phyloP scores from a whole-genome alignment of 805 yeast species.

The Ogataea polymorpha region DNA sequence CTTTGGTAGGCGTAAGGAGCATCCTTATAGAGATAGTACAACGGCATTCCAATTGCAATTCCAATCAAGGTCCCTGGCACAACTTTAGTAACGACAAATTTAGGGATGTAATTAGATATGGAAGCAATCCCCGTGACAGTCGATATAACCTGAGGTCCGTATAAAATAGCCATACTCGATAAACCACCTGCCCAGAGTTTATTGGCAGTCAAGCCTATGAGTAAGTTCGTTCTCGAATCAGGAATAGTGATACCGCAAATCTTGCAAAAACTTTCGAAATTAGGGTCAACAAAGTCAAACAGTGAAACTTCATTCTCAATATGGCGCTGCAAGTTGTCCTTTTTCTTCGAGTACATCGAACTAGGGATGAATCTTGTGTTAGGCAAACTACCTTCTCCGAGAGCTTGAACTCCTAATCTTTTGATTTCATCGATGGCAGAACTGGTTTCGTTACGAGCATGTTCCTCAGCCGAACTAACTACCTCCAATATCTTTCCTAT shows the following conservation, averaged over 20 bases:
- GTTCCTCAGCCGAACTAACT: constrained; percentile 62
- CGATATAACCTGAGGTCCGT: constrained; percentile 30
- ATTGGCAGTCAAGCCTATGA: constrained; percentile 20
- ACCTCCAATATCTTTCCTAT: constrained; percentile 61
- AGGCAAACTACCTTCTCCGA: constrained; percentile 59
- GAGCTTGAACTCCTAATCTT: constrained; percentile 54
- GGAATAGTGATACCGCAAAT: constrained; percentile 33
- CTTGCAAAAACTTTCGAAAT: constrained; percentile 54
- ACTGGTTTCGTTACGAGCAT: constrained; percentile 61
- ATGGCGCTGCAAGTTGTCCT: constrained; percentile 57
- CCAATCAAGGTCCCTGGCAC: constrained; percentile 33
- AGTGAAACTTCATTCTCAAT: constrained; percentile 59
- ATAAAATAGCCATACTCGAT: constrained; percentile 26
- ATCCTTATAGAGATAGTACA: constrained; percentile 62
- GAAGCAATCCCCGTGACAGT: constrained; percentile 31
- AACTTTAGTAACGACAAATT: constrained; percentile 22
- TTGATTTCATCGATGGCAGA: constrained; percentile 61
- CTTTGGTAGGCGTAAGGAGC: constrained; percentile 87
- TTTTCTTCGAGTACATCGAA: constrained; percentile 77
- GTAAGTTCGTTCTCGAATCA: constrained; percentile 35
- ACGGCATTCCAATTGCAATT: constrained; percentile 35
- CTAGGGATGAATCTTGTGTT: constrained; percentile 65
- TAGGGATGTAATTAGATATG: constrained; percentile 28
- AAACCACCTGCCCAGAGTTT: constrained; percentile 28
- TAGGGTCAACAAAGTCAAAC: constrained; percentile 78